A percentile compares a stretch with the other conserved stretches of the same genome.
These are phyloP conservation scores for Polychaeton citri DNA, from an alignment of 2,329 filamentous ascomycete genomes.

Conservation along the genomic window DNA sequence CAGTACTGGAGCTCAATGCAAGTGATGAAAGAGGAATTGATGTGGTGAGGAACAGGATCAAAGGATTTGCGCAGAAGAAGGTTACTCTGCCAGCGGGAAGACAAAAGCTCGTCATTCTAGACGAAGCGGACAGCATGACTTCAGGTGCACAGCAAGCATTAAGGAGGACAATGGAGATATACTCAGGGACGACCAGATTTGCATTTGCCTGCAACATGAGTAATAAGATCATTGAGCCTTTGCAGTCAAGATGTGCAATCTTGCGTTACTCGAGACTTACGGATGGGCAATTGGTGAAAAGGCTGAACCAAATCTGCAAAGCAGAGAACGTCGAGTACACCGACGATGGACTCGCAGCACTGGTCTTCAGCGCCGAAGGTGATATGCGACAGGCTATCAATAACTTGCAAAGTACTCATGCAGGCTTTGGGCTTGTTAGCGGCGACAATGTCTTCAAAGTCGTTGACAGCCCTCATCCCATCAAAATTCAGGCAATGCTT, in stretches of 20 bases:
- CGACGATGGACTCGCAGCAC: slow-evolving; percentile 86
- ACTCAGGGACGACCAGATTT: slow-evolving; percentile 89
- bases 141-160: slow-evolving; percentile 91
- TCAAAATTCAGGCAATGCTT: slow-evolving; percentile 97
- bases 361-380: slow-evolving; percentile 93
- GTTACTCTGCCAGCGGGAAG: slow-evolving; percentile 82
- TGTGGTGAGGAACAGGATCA: slow-evolving; percentile 92
- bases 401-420: slow-evolving; percentile 84
- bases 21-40: slow-evolving; percentile 96
- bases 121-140: slow-evolving; percentile 96
- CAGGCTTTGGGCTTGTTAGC: slow-evolving; percentile 92
- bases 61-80: slow-evolving; percentile 97
- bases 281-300: slow-evolving; percentile 82
- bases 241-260: slow-evolving; percentile 93
- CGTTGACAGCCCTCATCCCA: slow-evolving; percentile 90
- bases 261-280: slow-evolving; percentile 85
- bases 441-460: slow-evolving; percentile 97
- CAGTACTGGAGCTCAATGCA: slow-evolving; percentile 89
- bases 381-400: slow-evolving; percentile 99
- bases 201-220: slow-evolving; percentile 97
- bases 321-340: slow-evolving; percentile 82
- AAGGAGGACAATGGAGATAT: slow-evolving; percentile 95
- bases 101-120: slow-evolving; percentile 93
- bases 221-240: slow-evolving; percentile 98
- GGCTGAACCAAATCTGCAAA: slow-evolving; percentile 81